Evolutionary conservation across 192 early-diverging fungal genomes (phyloP).

Genomic region (Phycomyces nitens): DNA sequence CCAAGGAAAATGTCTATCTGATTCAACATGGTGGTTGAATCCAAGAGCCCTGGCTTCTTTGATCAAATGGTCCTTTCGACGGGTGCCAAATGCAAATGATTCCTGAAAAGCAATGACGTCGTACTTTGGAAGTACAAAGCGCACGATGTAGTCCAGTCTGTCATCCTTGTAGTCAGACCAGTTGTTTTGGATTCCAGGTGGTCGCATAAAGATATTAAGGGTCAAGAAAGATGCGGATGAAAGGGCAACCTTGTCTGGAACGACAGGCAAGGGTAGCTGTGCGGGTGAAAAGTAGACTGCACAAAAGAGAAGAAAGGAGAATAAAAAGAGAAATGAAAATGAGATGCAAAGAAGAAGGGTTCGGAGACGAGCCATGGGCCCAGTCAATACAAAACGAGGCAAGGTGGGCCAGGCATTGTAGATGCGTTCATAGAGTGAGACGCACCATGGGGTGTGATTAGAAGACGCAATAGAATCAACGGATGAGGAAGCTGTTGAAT

Average conservation of each 20-base stretch:
- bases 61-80: constrained; percentile 55
- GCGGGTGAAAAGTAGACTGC: constrained; percentile 28
- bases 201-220: constrained; percentile 71
- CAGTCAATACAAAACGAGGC: constrained; percentile 10
- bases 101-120: constrained; percentile 82
- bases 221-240: constrained; percentile 51
- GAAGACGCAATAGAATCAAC: constrained; percentile 13
- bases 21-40: constrained; percentile 63
- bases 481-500: constrained; percentile 3
- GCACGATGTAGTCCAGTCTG: constrained; percentile 68
- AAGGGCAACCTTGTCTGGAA: constrained; percentile 32
- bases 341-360: constrained; percentile 16
- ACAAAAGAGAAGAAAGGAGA: constrained; percentile 30
- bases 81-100: constrained; percentile 71
- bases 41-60: constrained; percentile 59
- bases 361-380: constrained; percentile 11
- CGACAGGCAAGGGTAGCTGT: constrained; percentile 18
- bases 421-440: constrained; percentile 3
- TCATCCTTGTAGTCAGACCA: constrained; percentile 76
- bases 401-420: neutral
- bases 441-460: constrained; percentile 3
- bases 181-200: constrained; percentile 69
- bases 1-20: constrained; percentile 56
- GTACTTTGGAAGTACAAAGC: constrained; percentile 63
- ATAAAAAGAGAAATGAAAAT: constrained; percentile 12